These are phyloP conservation scores for Plasmodium reichenowi DNA, from an alignment of 169 alveolate species.

Conservation along the genomic window DNA sequence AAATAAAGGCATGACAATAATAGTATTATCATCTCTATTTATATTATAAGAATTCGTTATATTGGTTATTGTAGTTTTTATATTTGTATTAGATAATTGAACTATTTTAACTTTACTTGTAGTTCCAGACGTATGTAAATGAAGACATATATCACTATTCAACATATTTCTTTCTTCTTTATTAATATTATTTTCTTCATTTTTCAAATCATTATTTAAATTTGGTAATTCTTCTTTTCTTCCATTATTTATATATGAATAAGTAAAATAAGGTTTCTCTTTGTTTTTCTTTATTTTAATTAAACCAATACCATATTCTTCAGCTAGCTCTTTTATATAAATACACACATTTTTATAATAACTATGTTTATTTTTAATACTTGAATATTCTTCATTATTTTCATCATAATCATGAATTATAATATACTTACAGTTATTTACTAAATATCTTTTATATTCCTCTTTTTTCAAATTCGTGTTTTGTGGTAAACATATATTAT, in stretches of 20 bases:
- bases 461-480: constrained; percentile 72
- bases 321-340: constrained; percentile 36
- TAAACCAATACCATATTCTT: constrained; percentile 38
- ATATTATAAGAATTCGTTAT: constrained; percentile 39
- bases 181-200: background rate
- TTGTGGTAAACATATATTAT: constrained; percentile 56
- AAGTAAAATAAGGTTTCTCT: constrained; percentile 49
- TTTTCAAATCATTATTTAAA: background rate
- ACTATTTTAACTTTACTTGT: constrained; percentile 75
- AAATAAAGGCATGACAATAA: constrained; percentile 66
- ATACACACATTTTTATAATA: constrained; percentile 61
- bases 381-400: constrained; percentile 12
- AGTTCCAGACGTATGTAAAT: constrained; percentile 71
- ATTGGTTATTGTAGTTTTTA: constrained; percentile 52
- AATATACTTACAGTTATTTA: constrained; percentile 67
- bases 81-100: constrained; percentile 60
- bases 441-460: constrained; percentile 43
- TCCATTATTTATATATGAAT: constrained; percentile 26
- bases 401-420: constrained; percentile 74
- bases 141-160: constrained; percentile 39
- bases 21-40: constrained; percentile 60
- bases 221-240: background rate
- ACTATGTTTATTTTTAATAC: constrained; percentile 55
- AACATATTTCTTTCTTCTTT: background rate
- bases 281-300: constrained; percentile 55